phyloP scores from a whole-genome alignment of 345 rosid species.

The Populus ilicifolia region DNA sequence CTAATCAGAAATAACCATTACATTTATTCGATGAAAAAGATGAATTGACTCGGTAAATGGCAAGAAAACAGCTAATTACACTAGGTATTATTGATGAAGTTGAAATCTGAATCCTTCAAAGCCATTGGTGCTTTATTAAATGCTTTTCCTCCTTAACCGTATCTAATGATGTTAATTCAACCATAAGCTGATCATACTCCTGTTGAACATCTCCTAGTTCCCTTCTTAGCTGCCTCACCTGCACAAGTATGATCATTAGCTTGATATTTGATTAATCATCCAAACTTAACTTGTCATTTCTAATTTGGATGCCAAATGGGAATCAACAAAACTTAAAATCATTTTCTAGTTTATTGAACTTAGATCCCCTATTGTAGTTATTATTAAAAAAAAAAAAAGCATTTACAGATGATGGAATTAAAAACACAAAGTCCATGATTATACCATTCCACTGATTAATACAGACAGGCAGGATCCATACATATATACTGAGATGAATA shows the following conservation, averaged over 20 bases:
- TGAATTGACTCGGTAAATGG: constrained; percentile 24
- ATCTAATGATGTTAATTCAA: constrained; percentile 39
- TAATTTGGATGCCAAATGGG: neutral
- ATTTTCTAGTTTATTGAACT: no score
- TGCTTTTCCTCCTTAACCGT: constrained; percentile 34
- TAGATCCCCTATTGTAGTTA: no score
- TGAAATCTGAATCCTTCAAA: constrained; percentile 11
- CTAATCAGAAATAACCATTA: constrained; percentile 12
- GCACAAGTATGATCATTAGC: constrained; percentile 7
- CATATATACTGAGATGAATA: no score
- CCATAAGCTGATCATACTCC: constrained; percentile 39
- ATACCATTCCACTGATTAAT: neutral
- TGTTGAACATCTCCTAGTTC: constrained; percentile 41
- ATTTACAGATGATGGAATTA: no score
- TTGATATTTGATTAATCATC: neutral
- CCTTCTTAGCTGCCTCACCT: constrained; percentile 48
- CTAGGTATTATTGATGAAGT: constrained; percentile 14
- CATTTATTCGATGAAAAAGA: constrained; percentile 20
- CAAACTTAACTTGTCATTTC: neutral
- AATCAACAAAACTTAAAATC: neutral
- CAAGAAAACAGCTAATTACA: constrained; percentile 42
- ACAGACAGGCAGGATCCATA: neutral
- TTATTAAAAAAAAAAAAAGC: no score
- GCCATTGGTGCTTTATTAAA: constrained; percentile 15
- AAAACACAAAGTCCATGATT: neutral